Base-by-base conservation (phyloP, 257 asterid genomes). In the Eustoma russellianum region DNA sequence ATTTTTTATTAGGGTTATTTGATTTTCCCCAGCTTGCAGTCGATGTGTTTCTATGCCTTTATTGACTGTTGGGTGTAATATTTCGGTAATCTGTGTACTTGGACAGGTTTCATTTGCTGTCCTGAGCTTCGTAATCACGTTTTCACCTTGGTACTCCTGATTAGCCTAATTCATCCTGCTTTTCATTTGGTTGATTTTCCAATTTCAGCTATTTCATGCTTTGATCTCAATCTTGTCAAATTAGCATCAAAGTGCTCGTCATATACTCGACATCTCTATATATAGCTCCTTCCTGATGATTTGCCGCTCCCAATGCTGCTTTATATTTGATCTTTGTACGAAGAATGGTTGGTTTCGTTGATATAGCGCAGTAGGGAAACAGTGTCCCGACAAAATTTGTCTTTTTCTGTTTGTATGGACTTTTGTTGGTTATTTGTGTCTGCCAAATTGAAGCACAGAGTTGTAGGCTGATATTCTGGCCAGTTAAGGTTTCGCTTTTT, bases 1-100 rank as follows among this genome's bases (percentile, higher is more conserved):
- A 45, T 18, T 64, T 30, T 41, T 63, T n/a, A 51, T 50, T 57
- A 50, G 70, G 59, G 59, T 57, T 64, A 12, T 34, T 6, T 65
- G 10, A 17, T 43, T 33, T 41, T 50, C 13, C 50, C 48, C 51
- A 19, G 33, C 17, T 14, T 50, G 33, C 41, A 49, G 44, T 45
- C 59, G 57, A 56, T 50, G 64, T 17, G 45, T n/a, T n/a, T n/a
- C n/a, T n/a, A n/a, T n/a, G 64, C 5, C 53, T 41, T 64, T 43
- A 47, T 64, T 65, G 64, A 65, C 64, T 13, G 16, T 52, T 50
- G 44, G 34, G 46, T 34, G 41, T 57, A 50, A 61, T 6, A 43
- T 30, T 44, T 43, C 16, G 30, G 34, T 3, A 35, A 41, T 19
- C 28, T 2, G 10, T 12, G 44, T 33, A 24, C 9, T 46, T 15